Evolutionary conservation across 2,329 filamentous ascomycete genomes (phyloP), one percentile per base, ranked within the genome.

Genomic region (Penicillium expansum): DNA sequence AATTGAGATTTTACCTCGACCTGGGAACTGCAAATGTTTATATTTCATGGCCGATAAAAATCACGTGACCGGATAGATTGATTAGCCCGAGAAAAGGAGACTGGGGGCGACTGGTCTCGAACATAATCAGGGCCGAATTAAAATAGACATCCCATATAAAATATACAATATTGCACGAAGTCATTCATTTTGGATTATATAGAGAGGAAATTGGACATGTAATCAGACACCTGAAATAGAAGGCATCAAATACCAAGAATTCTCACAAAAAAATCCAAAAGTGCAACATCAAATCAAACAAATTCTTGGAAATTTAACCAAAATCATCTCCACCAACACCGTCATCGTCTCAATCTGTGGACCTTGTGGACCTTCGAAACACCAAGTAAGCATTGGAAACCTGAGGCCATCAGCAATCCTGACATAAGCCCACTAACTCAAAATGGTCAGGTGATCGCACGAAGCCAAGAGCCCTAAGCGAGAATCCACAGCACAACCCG

Each of bases 401-500:
- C 52, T 56, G 43, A 57, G 55, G 54, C 48, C 38, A 27, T 3
- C 14, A 8, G 30, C 13, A 7, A 7, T 7, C 14, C 22, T 58
- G 56, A 58, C 37, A 5, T 57, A 53, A 57, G 50, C 49, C 55
- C 49, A 55, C 45, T 51, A 55, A 50, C 29, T 43, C 45, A 44
- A 43, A 52, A 20, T 18, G 29, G 54, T 59, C 71, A 72, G 64
- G 69, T 72, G 70, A 71, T 57, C 50, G 18, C 59, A 63, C 64
- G 38, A 41, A 43, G 61, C 59, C 63, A 69, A 69, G 70, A 69
- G 67, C 71, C 72, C 71, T 74, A 74, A 74, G 71, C 71, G 71
- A 74, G 71, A 68, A 70, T 70, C 69, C 71, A 74, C 71, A 73
- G 64, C 51, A 69, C 62, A 64, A 59, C 53, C 63, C 63, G 62